phyloP scores from a whole-genome alignment of 2,329 filamentous ascomycete genomes.

The Penicillium polonicum region DNA sequence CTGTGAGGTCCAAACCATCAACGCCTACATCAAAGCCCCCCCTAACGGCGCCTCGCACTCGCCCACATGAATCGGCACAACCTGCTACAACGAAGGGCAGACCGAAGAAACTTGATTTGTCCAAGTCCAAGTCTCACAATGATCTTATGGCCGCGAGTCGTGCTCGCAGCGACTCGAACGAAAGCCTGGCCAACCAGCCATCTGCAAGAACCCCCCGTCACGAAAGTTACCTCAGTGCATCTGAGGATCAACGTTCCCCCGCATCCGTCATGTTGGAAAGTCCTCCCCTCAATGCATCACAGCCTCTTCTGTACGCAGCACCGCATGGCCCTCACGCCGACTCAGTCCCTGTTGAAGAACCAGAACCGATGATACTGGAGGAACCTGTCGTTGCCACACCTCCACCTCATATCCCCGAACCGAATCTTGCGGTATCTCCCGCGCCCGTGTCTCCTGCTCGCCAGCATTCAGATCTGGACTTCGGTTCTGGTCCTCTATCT shows the following conservation, averaged over 20 bases:
- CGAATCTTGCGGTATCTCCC: neutral
- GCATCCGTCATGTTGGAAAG: constrained; percentile 22
- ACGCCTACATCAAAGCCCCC: constrained; percentile 34
- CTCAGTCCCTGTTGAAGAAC: constrained; percentile 16
- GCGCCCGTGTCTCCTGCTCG: neutral
- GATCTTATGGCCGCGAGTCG: constrained; percentile 30
- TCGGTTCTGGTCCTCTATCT: constrained; percentile 9
- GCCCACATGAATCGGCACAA: constrained; percentile 34
- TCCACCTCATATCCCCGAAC: constrained; percentile 4
- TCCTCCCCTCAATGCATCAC: constrained; percentile 19
- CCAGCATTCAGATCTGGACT: constrained; percentile 3
- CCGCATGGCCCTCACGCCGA: constrained; percentile 1
- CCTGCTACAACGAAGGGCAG: constrained; percentile 33
- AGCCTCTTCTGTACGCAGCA: constrained; percentile 3
- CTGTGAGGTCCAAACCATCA: constrained; percentile 30
- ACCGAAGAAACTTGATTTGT: constrained; percentile 35
- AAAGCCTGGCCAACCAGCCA: constrained; percentile 18
- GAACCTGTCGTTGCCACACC: constrained; percentile 5
- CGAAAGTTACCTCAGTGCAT: constrained; percentile 44
- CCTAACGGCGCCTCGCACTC: constrained; percentile 30
- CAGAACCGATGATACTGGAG: constrained; percentile 9
- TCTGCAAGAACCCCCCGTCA: constrained; percentile 10
- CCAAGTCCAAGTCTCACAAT: constrained; percentile 30
- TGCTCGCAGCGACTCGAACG: constrained; percentile 24
- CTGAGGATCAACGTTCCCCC: constrained; percentile 52